phyloP scores from a whole-genome alignment of 352 stramenopile species.

The Pythium phragmitis region DNA sequence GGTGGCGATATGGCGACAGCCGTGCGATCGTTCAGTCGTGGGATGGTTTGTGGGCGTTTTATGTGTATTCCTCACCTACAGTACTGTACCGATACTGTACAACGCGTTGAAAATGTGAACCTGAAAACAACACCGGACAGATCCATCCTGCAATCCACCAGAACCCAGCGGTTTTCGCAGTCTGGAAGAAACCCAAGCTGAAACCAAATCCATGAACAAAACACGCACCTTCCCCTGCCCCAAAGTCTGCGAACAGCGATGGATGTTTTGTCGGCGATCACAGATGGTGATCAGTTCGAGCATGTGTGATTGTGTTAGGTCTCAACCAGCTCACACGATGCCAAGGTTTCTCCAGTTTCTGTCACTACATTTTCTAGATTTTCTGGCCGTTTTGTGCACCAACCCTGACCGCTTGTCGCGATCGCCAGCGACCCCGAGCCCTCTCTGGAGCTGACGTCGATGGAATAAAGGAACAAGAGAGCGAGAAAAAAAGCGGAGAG shows the following conservation, averaged over 20 bases:
- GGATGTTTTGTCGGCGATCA: too few species aligned
- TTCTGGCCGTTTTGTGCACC: conserved; percentile 10
- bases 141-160: neutral
- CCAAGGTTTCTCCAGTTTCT: neutral
- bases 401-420: conserved; percentile 7
- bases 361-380: conserved; percentile 1
- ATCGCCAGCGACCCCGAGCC: conserved; percentile 12
- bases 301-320: too few species aligned
- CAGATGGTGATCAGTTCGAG: neutral
- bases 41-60: neutral
- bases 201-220: too few species aligned
- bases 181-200: too few species aligned
- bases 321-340: neutral
- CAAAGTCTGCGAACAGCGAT: too few species aligned
- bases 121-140: neutral
- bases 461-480: conserved; percentile 6
- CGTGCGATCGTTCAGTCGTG: conserved; percentile 5
- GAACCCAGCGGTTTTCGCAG: too few species aligned
- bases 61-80: neutral
- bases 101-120: conserved; percentile 1
- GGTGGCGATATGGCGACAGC: conserved; percentile 7
- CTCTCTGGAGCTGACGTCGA: neutral
- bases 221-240: too few species aligned
- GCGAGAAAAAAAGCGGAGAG: conserved; percentile 21
- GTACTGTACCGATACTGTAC: too few species aligned